Evolutionary conservation across 1,284 basidiomycete genomes (phyloP).

Genomic region (Ceratobasidium sp.): DNA sequence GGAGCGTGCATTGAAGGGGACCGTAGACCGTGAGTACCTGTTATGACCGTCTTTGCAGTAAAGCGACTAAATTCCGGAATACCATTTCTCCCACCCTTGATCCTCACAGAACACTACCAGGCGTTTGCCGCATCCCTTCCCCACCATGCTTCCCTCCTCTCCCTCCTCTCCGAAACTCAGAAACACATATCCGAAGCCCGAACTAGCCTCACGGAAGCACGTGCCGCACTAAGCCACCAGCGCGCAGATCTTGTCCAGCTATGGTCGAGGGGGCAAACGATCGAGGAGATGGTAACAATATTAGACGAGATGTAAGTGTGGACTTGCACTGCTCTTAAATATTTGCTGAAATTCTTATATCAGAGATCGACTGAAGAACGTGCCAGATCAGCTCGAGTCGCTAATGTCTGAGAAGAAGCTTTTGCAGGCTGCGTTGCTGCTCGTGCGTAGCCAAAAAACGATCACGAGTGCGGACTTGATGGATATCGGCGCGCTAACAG

Average conservation of each 20-base stretch:
- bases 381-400: slow-evolving; percentile 93
- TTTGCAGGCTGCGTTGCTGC: slow-evolving; percentile 88
- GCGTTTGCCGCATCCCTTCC: slow-evolving; percentile 92
- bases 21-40: slow-evolving; percentile 79
- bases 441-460: slow-evolving; percentile 89
- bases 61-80: slow-evolving; percentile 3
- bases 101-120: slow-evolving; percentile 82
- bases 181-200: slow-evolving; percentile 80
- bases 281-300: slow-evolving; percentile 92
- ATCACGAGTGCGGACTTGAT: slow-evolving; percentile 94
- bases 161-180: slow-evolving; percentile 78
- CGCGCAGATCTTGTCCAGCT: slow-evolving; percentile 88
- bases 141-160: slow-evolving; percentile 83
- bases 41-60: slow-evolving; percentile 52
- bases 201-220: slow-evolving; percentile 79
- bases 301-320: slow-evolving; percentile 87
- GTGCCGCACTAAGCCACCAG: slow-evolving; percentile 81
- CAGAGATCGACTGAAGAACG: slow-evolving; percentile 90
- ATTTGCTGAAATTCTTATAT: slow-evolving; percentile 42
- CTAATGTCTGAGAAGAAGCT: slow-evolving; percentile 97
- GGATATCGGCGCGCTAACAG: slow-evolving; percentile 93
- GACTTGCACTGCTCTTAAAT: neutral
- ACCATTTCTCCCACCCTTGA: slow-evolving; percentile 54
- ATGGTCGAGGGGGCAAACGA: slow-evolving; percentile 82
- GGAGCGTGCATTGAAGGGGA: slow-evolving; percentile 82